Base-by-base conservation (phyloP, 2,329 filamentous ascomycete species). In the Pseudogymnoascus sp. region DNA sequence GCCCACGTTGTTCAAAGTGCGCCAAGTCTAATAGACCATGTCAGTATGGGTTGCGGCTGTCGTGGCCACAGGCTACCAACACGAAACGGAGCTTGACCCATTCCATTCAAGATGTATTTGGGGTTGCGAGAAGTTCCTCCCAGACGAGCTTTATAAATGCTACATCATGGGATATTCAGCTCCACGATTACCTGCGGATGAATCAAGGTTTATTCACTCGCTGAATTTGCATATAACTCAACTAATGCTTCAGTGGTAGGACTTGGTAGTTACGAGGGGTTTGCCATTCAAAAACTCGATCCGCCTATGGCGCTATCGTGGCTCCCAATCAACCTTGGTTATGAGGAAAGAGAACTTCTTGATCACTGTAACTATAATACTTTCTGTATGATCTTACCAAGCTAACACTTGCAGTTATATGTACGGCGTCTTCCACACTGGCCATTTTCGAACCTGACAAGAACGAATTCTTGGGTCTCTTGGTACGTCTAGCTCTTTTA, bases 131-230 rank as follows among this genome's bases (percentile, higher is more conserved):
- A 65, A 6, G 60, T 61, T 68, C 63, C 63, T 65, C 66, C 62
- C 64, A 63, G 63, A 59, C 64, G 64, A 64, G 64, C 59, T 68
- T 68, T 65, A 63, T 68, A 13, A 67, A 68, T 68, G 66, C 67
- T 33, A 66, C 63, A 33, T 66, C 64, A 59, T 68, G 67, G 67
- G 67, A 68, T 68, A 67, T 68, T 17, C 67, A 68, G 63, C 65
- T 68, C 50, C 66, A 68, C 59, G 62, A 68, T 40, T 66, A 67
- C 61, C 62, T 68, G 33, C 64, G 66, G 63, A 66, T 66, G 64
- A 68, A 64, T 64, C 65, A 68, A 68, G 67, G 67, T 68, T 62
- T 65, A 65, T 63, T 65, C 60, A 23, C 62, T 66, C 64, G 59
- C 62, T 21, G 63, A 61, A 44, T 67, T 65, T 67, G 56, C 64